Evolutionary conservation across 2,329 filamentous ascomycete genomes (phyloP).

Genomic region (Ascomycota sp.): DNA sequence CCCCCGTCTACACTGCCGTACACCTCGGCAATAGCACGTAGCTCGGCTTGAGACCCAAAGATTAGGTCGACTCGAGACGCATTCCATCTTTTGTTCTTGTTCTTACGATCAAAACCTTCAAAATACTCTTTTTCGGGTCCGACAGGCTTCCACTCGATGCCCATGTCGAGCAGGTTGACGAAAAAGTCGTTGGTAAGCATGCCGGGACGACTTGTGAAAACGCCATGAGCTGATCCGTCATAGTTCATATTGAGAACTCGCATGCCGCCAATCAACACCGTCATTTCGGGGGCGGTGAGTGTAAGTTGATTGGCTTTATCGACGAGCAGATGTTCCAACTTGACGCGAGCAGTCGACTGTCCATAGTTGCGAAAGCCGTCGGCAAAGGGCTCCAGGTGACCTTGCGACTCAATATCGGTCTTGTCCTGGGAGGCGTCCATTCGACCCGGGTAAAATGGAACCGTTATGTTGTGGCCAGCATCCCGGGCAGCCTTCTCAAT

Average conservation of each 20-base stretch:
- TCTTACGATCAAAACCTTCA: slow-evolving; percentile 42
- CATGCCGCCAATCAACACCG: slow-evolving; percentile 48
- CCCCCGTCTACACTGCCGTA: slow-evolving; percentile 38
- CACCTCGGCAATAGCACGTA: slow-evolving; percentile 47
- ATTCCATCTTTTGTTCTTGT: slow-evolving; percentile 43
- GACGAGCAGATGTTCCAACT: slow-evolving; percentile 45
- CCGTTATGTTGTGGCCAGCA: slow-evolving; percentile 24
- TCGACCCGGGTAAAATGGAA: slow-evolving; percentile 54
- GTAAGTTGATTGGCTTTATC: slow-evolving; percentile 50
- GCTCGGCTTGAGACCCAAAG: slow-evolving; percentile 52
- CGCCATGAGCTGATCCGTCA: slow-evolving; percentile 42
- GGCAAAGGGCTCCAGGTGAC: slow-evolving; percentile 42
- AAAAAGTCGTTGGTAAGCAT: slow-evolving; percentile 63
- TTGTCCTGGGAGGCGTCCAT: slow-evolving; percentile 48
- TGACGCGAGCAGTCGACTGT: slow-evolving; percentile 33
- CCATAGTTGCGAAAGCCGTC: slow-evolving; percentile 70
- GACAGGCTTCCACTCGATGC: slow-evolving; percentile 32
- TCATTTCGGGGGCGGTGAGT: slow-evolving; percentile 47
- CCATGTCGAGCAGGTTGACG: slow-evolving; percentile 50
- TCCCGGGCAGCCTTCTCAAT: slow-evolving; percentile 45
- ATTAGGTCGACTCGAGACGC: slow-evolving; percentile 47
- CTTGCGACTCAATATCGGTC: slow-evolving; percentile 43
- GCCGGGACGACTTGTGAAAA: slow-evolving; percentile 46
- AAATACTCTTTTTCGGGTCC: slow-evolving; percentile 30
- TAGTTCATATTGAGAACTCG: slow-evolving; percentile 48